Evolutionary conservation across 495 filamentous ascomycete species (phyloP).

Genomic region (Lepraria neglecta): DNA sequence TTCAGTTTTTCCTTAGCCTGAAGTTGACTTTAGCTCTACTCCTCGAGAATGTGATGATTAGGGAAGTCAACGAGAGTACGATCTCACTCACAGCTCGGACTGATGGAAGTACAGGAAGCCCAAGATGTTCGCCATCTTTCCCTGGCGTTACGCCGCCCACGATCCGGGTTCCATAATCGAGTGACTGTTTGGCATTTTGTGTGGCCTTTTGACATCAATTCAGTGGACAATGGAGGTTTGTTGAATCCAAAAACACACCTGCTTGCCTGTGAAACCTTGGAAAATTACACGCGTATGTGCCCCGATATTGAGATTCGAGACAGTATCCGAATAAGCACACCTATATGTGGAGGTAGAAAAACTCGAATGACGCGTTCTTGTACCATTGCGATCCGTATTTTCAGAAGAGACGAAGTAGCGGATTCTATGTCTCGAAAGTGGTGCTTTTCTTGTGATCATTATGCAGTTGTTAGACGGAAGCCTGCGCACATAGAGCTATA

Average conservation of each 20-base stretch:
- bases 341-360: not conserved
- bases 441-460: no score
- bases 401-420: no score
- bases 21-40: conserved; percentile 11
- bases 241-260: conserved; percentile 2
- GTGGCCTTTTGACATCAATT: conserved; percentile 51
- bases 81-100: conserved; percentile 52
- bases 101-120: conserved; percentile 68
- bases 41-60: not conserved
- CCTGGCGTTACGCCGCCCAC: conserved; percentile 81
- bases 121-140: conserved; percentile 70
- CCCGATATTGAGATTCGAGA: conserved; percentile 71
- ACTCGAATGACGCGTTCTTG: not conserved
- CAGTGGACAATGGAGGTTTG: not conserved
- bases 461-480: no score
- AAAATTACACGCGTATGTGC: conserved; percentile 75
- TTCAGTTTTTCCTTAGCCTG: conserved; percentile 69
- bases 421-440: no score
- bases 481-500: no score
- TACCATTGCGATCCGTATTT: no score
- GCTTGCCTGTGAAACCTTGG: conserved; percentile 77
- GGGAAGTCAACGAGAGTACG: not conserved
- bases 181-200: conserved; percentile 71
- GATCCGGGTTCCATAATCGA: conserved; percentile 82
- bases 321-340: conserved; percentile 53